Percentiles rank a stretch among this genome's conserved stretches.
Evolutionary conservation across 345 rosid species (phyloP).

Genomic region (Xanthoceras sorbifolium): DNA sequence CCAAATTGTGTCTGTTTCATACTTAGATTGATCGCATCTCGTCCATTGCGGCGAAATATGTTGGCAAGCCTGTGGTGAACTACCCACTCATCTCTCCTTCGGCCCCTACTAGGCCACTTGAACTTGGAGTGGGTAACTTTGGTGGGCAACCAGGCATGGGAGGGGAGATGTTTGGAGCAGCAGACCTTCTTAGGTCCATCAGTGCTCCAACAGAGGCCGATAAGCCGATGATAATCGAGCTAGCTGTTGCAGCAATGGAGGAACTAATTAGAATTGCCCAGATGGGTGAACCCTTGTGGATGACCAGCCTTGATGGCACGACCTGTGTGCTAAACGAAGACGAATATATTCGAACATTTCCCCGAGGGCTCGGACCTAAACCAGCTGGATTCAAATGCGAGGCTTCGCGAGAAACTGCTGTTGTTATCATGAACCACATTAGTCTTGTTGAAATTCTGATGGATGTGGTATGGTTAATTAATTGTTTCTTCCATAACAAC

Average conservation of each 20-base stretch:
- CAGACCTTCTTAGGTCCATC: slow-evolving; percentile 68
- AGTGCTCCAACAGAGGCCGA: slow-evolving; percentile 57
- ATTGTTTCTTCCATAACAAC: neutral
- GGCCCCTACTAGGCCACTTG: slow-evolving; percentile 61
- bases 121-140: slow-evolving; percentile 61
- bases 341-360: slow-evolving; percentile 61
- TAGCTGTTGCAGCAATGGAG: slow-evolving; percentile 90
- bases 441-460: slow-evolving; percentile 74
- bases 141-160: slow-evolving; percentile 51
- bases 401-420: slow-evolving; percentile 66
- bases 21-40: slow-evolving; percentile 84
- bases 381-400: slow-evolving; percentile 68
- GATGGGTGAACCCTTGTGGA: slow-evolving; percentile 81
- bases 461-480: slow-evolving; percentile 55
- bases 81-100: slow-evolving; percentile 72
- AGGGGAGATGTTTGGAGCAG: slow-evolving; percentile 66
- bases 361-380: slow-evolving; percentile 63
- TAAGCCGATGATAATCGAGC: slow-evolving; percentile 70
- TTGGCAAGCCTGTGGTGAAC: slow-evolving; percentile 85
- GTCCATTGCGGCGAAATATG: slow-evolving; percentile 90
- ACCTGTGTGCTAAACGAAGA: slow-evolving; percentile 50
- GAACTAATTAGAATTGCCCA: slow-evolving; percentile 80
- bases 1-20: neutral
- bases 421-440: slow-evolving; percentile 70
- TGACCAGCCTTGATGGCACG: slow-evolving; percentile 50